Conservation (phyloP, 2,329 filamentous ascomycete species). For the Mycosphaerella arachidis region DNA sequence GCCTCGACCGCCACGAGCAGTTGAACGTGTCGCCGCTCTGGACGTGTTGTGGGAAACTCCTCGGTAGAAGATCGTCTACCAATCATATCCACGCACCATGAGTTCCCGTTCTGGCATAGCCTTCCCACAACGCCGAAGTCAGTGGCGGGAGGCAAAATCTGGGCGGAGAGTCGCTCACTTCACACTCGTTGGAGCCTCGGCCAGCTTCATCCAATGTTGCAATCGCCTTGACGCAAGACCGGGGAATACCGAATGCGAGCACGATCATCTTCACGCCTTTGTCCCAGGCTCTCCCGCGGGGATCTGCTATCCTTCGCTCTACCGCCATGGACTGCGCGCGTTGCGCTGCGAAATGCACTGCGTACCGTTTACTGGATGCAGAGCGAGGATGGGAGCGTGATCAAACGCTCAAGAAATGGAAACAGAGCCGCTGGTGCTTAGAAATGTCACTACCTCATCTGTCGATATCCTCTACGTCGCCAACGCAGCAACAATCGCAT, state of each 20-base stretch:
- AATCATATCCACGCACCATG: background rate
- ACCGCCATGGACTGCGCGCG: background rate
- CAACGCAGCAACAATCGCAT: slow-evolving; percentile 31
- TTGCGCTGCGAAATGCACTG: background rate
- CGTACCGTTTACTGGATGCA: background rate
- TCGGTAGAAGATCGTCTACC: background rate
- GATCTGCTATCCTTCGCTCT: background rate
- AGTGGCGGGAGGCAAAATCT: background rate
- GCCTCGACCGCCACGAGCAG: background rate
- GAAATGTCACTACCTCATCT: background rate
- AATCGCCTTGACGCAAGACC: background rate
- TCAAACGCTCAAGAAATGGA: background rate
- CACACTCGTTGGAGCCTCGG: background rate
- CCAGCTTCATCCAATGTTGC: background rate
- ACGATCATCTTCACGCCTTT: background rate
- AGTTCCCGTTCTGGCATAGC: background rate
- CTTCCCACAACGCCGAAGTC: background rate
- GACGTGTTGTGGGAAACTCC: background rate
- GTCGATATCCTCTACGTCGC: slow-evolving; percentile 13
- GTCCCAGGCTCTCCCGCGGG: background rate
- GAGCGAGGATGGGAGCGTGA: background rate
- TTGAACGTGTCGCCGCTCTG: background rate
- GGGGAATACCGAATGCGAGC: slow-evolving; percentile 1
- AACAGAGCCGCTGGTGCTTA: background rate
- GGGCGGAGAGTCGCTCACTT: background rate